Base-by-base conservation (phyloP, 1,284 basidiomycete genomes). In the Pterula multifida region DNA sequence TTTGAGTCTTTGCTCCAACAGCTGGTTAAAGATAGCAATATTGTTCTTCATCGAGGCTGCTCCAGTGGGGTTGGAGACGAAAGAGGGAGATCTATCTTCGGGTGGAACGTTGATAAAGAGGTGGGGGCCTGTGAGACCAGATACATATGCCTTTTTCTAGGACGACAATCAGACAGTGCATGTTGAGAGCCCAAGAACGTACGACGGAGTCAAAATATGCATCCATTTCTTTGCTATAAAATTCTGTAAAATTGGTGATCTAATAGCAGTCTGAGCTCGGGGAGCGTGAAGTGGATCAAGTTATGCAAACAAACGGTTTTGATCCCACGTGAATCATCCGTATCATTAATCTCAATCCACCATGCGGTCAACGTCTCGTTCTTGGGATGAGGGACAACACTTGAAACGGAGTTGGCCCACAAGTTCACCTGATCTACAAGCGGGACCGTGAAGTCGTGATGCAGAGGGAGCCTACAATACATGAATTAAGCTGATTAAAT, bases 271-370 rank as follows among this genome's bases (percentile, higher is more conserved):
- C 25, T 47, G 36, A 24, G n/a, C 49, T 3, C 9, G 11, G 23
- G 26, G 26, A 12, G n/a, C 51, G 45, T 39, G 26, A 23, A 25
- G 21, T 12, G 44, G 17, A 24, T 26, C 9, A 28, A n/a, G 42
- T 13, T 47, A 19, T 35, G 13, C 19, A 47, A 3, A 54, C 61
- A 22, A 55, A 75, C 73, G 6, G 70, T 71, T 3, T 63, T 56
- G 56, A 74, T 76, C 44, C 59, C 60, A n/a, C 69, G 51, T 1
- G 71, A 69, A 57, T 78, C 75, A 2, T 74, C 72, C 1, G 75
- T 76, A 55, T 78, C 76, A 58, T 77, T 78, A 49, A 77, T 77
- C 3, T 76, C 76, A 51, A 77, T 77, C 73, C 74, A 79, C 75
- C 75, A 79, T 1, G 68, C 65, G 2, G 72, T 71, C 26, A 78